Evolutionary conservation across 1,284 basidiomycete genomes (phyloP), one percentile per base, ranked within the genome.

Genomic region (Cerioporus squamosus): DNA sequence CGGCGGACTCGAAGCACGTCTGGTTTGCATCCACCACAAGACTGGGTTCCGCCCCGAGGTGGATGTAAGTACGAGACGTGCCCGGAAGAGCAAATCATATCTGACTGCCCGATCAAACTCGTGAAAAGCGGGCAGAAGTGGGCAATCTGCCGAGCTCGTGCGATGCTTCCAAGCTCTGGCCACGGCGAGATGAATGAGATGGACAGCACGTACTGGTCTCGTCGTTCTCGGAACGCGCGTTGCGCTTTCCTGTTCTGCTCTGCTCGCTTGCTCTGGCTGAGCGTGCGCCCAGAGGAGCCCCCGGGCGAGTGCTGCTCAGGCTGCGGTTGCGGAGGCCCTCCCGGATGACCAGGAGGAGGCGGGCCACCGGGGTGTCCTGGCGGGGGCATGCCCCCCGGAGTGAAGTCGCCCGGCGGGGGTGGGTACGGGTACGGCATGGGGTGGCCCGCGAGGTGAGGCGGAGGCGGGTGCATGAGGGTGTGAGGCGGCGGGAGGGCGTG

Each of bases 231-330:
- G 71, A 94, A 94, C 2, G 92, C 92, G 29, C 92, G 80, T 74
- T 94, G 91, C 0, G 91, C 91, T 69, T 92, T 93, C 66, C 91
- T 79, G 72, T 94, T 94, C 77, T 94, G 91, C 67, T 94, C 92
- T 38, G 92, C 92, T 12, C 91, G 83, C 70, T 93, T 93, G 70
- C 86, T 90, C 69, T 82, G 84, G 72, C 87, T 91, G 47, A 93
- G 79, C 23, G 81, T 74, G 50, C 88, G 77, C 38, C 80, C 79
- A 23, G 74, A 67, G 26, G 74, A 62, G 52, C 67, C 68, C 24
- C 73, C 66, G 55, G 74, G 74, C 15, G 72, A 68, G 47, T 69
- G 71, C 12, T 71, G 72, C 39, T 71, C 70, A 31, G 70, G 61
- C n/a, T 69, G 64, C 18, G 61, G 61, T 18, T 60, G 59, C 5